Evolutionary conservation across 2,329 filamentous ascomycete species (phyloP), one percentile per base, ranked within the genome.

Genomic region (Mycocentrospora acerina): DNA sequence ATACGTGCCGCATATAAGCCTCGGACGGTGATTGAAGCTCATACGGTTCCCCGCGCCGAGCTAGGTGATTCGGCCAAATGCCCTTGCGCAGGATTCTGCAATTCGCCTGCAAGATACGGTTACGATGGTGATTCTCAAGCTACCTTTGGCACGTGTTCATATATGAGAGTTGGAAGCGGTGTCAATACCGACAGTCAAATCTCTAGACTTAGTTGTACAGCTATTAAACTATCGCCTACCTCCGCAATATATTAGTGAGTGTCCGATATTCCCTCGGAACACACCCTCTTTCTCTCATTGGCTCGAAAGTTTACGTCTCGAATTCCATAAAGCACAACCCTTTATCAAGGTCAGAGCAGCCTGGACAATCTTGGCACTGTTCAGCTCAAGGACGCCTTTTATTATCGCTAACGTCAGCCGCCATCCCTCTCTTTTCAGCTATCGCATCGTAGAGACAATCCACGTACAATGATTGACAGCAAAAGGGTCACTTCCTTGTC

Each of bases 21-120:
- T n/a, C n/a, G n/a, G n/a, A n/a, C n/a, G n/a, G 19, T 22, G 19
- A 22, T 22, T 22, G 9, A 22, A 9, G 19, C 19, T 5, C 19
- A 9, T 22, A 46, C 53, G 55, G 60, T 44, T 62, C 57, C 59
- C 59, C 59, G 51, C 60, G 35, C 42, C 49, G 54, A 41, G 54
- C 52, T 51, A 17, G n/a, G n/a, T n/a, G n/a, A n/a, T n/a, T n/a
- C 35, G 45, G 53, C 24, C 42, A 49, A 46, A 40, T 25, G 39
- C 12, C 19, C 19, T 22, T 22, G 9, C 19, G 9, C 19, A 22
- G 19, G 9, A 9, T 5, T 22, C 19, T 6, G 9, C 19, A 9
- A 6, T 5, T 22, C 5, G 9, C 19, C 19, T 22, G 19, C 19
- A 22, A 9, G 5, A 9, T 5, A 22, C 19, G 19, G 9, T 22